Evolutionary conservation across 2,329 filamentous ascomycete species (phyloP).

Genomic region (Fusarium sp.): DNA sequence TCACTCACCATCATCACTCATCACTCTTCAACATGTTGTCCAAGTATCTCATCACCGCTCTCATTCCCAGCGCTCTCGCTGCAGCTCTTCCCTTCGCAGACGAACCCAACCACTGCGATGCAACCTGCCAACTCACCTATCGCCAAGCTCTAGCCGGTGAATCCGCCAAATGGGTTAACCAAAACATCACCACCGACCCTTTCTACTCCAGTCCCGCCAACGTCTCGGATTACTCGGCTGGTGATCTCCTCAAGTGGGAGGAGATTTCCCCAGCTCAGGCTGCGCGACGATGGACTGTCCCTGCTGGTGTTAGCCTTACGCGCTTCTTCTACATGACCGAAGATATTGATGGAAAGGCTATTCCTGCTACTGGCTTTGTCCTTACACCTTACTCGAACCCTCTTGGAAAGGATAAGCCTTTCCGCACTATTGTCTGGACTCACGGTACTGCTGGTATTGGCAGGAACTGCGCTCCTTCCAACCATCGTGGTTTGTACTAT

Average conservation of each 20-base stretch:
- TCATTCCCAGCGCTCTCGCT: neutral
- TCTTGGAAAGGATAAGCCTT: slow-evolving; percentile 14
- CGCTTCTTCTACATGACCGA: slow-evolving; percentile 22
- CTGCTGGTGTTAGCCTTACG: neutral
- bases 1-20: neutral
- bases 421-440: slow-evolving; percentile 20
- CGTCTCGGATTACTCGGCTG: neutral
- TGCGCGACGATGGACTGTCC: slow-evolving; percentile 13
- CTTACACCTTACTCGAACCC: slow-evolving; percentile 17
- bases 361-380: slow-evolving; percentile 12
- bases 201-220: slow-evolving; percentile 23
- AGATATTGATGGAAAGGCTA: slow-evolving; percentile 15
- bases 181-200: neutral
- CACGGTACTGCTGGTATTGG: slow-evolving; percentile 16
- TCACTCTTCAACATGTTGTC: neutral
- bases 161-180: slow-evolving; percentile 9
- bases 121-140: slow-evolving; percentile 3
- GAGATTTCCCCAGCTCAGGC: neutral
- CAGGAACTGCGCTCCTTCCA: slow-evolving; percentile 14
- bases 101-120: slow-evolving; percentile 14
- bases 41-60: neutral
- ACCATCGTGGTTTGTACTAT: slow-evolving; percentile 9
- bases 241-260: slow-evolving; percentile 25
- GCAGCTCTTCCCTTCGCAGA: neutral
- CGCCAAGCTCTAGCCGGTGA: neutral